phyloP scores from a whole-genome alignment of 345 rosid genomes.

The Dipteronia sinensis region DNA sequence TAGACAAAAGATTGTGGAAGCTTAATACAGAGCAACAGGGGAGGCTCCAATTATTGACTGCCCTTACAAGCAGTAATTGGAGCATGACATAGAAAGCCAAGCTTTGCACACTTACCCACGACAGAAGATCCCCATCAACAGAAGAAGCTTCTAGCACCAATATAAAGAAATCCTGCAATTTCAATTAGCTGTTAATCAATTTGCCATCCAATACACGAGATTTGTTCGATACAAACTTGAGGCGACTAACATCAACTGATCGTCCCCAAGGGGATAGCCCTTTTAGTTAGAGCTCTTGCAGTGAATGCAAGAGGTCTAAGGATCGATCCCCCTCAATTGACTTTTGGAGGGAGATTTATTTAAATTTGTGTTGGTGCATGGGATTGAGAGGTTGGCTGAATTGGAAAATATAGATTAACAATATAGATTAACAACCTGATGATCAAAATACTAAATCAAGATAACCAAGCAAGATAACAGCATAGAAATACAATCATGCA shows the following conservation, averaged over 20 bases:
- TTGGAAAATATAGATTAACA: neutral
- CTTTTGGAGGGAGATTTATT: no score
- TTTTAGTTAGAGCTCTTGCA: no score
- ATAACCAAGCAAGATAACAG: neutral
- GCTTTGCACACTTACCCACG: slow-evolving; percentile 58
- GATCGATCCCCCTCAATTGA: no score
- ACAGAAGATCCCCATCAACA: slow-evolving; percentile 88
- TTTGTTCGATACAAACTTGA: neutral
- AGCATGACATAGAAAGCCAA: slow-evolving; percentile 4
- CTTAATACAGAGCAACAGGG: neutral
- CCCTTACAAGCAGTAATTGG: neutral
- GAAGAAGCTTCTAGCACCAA: slow-evolving; percentile 68
- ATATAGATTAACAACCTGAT: neutral
- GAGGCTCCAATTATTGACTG: neutral
- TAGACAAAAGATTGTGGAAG: neutral
- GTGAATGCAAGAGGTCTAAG: no score
- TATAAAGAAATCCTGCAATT: slow-evolving; percentile 74
- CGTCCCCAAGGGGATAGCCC: no score
- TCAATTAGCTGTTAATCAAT: slow-evolving; percentile 15
- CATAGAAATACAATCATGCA: neutral
- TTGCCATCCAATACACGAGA: neutral
- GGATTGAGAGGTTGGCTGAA: neutral
- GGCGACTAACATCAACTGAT: neutral
- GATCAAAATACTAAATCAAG: neutral
- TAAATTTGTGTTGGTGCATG: no score